A percentile compares a stretch with the other conserved stretches of the same genome.
phyloP scores from a whole-genome alignment of 805 yeast genomes.

The Kodamaea restingae region DNA sequence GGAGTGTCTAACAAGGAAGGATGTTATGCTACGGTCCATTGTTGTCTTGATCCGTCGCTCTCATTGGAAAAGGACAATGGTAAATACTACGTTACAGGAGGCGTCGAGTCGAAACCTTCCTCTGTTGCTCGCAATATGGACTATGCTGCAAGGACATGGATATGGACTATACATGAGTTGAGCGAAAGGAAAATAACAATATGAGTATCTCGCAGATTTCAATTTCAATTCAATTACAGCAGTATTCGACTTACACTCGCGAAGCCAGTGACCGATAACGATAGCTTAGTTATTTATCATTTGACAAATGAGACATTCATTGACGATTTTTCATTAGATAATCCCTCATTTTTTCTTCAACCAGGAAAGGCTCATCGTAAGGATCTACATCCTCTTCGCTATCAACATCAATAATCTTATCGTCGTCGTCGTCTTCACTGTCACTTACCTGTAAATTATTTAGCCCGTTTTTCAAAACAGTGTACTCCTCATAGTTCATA shows the following conservation, averaged over 20 bases:
- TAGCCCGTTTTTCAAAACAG: background rate
- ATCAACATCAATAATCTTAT: conserved; percentile 12
- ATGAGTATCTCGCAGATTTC: background rate
- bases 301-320: no score
- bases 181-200: conserved; percentile 42
- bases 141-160: conserved; percentile 69
- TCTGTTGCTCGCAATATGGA: conserved; percentile 51
- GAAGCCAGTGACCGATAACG: background rate
- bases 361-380: conserved; percentile 8
- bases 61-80: conserved; percentile 60
- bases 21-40: conserved; percentile 56
- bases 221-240: no score
- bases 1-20: conserved; percentile 76
- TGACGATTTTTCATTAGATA: conserved; percentile 5
- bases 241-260: no score
- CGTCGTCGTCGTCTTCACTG: conserved; percentile 5
- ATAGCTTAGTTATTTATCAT: conserved; percentile 4
- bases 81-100: conserved; percentile 60
- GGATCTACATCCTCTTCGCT: conserved; percentile 11
- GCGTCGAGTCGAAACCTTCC: conserved; percentile 54
- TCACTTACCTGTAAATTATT: background rate
- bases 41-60: conserved; percentile 53
- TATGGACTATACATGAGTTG: conserved; percentile 67
- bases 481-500: conserved; percentile 8
- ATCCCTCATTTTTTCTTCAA: conserved; percentile 7